These are phyloP conservation scores for Candida tammaniensis DNA, from an alignment of 805 yeast species.

Conservation along the genomic window DNA sequence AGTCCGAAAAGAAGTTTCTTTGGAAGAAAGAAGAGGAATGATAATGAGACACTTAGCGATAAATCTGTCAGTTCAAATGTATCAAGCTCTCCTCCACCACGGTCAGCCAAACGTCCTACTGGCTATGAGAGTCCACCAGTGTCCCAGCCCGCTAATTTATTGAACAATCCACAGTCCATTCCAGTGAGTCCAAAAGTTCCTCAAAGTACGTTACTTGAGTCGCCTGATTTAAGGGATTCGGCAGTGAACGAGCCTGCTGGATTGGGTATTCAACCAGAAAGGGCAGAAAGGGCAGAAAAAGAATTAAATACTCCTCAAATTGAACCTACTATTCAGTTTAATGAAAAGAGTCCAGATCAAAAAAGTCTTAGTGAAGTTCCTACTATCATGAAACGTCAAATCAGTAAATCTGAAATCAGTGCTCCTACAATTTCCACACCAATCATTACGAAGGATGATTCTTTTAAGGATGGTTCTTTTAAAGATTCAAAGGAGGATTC, in stretches of 20 bases:
- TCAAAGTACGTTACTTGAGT: no score
- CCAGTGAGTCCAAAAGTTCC: no score
- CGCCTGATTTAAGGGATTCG: no score
- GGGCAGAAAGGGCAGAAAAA: background rate
- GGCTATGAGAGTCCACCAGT: no score
- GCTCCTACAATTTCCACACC: constrained; percentile 2
- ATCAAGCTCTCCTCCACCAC: no score
- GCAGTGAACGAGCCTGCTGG: no score
- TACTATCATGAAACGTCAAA: background rate
- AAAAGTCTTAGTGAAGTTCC: no score
- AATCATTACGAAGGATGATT: background rate
- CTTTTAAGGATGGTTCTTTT: background rate
- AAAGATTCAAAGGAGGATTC: background rate
- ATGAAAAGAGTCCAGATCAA: background rate
- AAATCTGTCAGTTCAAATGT: background rate
- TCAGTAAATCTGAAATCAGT: constrained; percentile 7
- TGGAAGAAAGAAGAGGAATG: constrained; percentile 10
- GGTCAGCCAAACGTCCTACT: no score
- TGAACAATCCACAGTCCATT: no score
- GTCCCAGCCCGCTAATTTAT: no score
- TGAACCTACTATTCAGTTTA: constrained; percentile 5
- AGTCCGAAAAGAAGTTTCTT: constrained; percentile 10
- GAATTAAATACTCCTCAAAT: constrained; percentile 6
- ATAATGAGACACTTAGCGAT: constrained; percentile 2
- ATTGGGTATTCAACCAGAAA: no score